These are phyloP conservation scores for Maudiozyma turicensis DNA, from an alignment of 805 yeast species.

Conservation along the genomic window DNA sequence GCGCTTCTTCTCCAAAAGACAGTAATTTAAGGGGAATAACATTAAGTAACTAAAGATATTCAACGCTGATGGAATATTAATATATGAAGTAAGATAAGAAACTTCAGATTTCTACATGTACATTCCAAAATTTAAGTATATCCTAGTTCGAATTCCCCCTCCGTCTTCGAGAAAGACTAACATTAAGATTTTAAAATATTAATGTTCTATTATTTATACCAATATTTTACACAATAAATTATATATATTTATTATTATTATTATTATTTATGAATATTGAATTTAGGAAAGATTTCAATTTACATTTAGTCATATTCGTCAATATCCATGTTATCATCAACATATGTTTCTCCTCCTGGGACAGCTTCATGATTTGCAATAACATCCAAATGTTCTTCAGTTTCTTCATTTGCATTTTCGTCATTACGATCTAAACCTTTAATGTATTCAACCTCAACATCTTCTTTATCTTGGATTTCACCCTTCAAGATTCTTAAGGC, in stretches of 20 bases:
- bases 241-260: neutral
- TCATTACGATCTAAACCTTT: slow-evolving; percentile 20
- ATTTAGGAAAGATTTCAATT: too few species aligned
- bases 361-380: slow-evolving; percentile 70
- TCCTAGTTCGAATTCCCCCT: too few species aligned
- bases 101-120: too few species aligned
- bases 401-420: slow-evolving; percentile 8
- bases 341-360: slow-evolving; percentile 39
- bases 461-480: slow-evolving; percentile 80
- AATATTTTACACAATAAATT: neutral
- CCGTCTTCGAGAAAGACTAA: too few species aligned
- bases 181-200: too few species aligned
- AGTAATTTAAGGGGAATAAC: too few species aligned
- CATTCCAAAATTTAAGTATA: too few species aligned
- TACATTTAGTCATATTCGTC: slow-evolving; percentile 34
- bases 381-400: slow-evolving; percentile 63
- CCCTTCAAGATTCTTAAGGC: slow-evolving; percentile 85
- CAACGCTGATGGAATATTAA: too few species aligned
- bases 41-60: too few species aligned
- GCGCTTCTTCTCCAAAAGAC: too few species aligned
- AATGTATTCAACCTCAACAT: slow-evolving; percentile 50
- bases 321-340: slow-evolving; percentile 48
- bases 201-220: too few species aligned
- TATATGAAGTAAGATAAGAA: too few species aligned
- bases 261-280: neutral